A percentile compares a stretch with the other conserved stretches of the same genome.
phyloP scores from a whole-genome alignment of 257 asterid genomes.

The Parsonsia alboflavescens region DNA sequence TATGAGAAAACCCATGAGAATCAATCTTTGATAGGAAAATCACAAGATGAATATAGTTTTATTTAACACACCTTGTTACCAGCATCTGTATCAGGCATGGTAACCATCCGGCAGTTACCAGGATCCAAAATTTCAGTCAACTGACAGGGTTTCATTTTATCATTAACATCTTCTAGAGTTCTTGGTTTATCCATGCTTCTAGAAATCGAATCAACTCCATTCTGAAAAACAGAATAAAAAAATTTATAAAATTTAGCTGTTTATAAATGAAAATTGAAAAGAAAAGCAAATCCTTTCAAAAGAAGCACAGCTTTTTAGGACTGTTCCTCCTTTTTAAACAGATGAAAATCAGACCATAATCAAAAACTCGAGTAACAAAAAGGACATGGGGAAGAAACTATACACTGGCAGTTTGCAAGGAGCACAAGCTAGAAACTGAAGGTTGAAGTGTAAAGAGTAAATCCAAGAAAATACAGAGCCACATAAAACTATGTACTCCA shows the following conservation, averaged over 20 bases:
- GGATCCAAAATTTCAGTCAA: slow-evolving; percentile 84
- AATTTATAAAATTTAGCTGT: slow-evolving; percentile 3
- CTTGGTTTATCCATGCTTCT: slow-evolving; percentile 87
- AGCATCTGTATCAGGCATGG: slow-evolving; percentile 87
- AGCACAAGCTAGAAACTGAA: not conserved
- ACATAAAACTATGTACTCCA: not conserved
- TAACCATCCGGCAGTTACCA: slow-evolving; percentile 71
- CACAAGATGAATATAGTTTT: slow-evolving; percentile 9
- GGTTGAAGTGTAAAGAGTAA: not conserved
- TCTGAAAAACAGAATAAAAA: slow-evolving; percentile 42
- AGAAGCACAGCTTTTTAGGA: not conserved
- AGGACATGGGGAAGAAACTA: not conserved
- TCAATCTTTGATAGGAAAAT: slow-evolving; percentile 5
- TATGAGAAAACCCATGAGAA: slow-evolving; percentile 6
- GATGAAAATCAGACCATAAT: not conserved
- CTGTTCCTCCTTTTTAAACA: not conserved
- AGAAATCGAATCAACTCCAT: slow-evolving; percentile 71
- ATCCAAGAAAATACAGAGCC: not conserved
- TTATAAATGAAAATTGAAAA: slow-evolving; percentile 1
- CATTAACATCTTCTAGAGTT: slow-evolving; percentile 60
- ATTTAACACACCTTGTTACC: slow-evolving; percentile 51
- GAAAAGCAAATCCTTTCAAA: not conserved
- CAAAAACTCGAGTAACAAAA: too few species aligned
- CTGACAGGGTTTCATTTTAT: slow-evolving; percentile 78
- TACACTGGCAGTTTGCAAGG: not conserved